Percentiles rank a stretch among this genome's conserved stretches.
phyloP scores from a whole-genome alignment of 1,284 basidiomycete genomes.

The Ganoderma boninense region DNA sequence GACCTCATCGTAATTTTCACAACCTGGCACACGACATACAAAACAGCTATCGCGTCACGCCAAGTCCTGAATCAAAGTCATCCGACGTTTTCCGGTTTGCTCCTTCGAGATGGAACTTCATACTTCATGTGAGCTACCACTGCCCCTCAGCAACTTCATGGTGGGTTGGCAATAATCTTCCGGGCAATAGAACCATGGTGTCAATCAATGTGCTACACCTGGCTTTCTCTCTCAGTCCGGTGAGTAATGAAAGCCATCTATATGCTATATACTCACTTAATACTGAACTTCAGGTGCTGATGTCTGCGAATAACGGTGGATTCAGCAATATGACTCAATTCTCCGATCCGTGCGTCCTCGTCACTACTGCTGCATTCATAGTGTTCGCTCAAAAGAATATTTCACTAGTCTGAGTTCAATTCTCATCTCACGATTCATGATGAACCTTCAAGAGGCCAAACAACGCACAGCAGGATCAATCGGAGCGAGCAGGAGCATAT shows the following conservation, averaged over 20 bases:
- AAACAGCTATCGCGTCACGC: neutral
- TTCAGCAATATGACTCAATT: neutral
- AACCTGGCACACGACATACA: constrained; percentile 2
- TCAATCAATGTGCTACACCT: constrained; percentile 8
- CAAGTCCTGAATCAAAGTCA: neutral
- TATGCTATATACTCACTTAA: too few relatives aligned
- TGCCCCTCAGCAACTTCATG: neutral
- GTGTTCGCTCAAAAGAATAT: neutral
- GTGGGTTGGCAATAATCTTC: neutral
- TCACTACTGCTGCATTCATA: too few relatives aligned
- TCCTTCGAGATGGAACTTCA: neutral
- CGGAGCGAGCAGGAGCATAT: neutral
- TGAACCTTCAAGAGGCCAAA: constrained; percentile 8
- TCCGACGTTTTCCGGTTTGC: neutral
- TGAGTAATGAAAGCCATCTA: neutral
- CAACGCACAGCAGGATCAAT: neutral
- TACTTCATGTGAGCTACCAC: constrained; percentile 2
- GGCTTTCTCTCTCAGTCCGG: neutral
- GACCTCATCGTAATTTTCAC: constrained; percentile 2
- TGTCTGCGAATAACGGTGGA: neutral
- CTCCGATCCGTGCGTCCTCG: neutral
- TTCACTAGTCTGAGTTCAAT: neutral
- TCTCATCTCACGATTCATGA: constrained; percentile 6
- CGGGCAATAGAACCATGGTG: neutral
- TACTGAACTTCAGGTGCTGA: neutral